Evolutionary conservation across 1,284 basidiomycete species (phyloP).

Genomic region (Mycosarcoma maydis): DNA sequence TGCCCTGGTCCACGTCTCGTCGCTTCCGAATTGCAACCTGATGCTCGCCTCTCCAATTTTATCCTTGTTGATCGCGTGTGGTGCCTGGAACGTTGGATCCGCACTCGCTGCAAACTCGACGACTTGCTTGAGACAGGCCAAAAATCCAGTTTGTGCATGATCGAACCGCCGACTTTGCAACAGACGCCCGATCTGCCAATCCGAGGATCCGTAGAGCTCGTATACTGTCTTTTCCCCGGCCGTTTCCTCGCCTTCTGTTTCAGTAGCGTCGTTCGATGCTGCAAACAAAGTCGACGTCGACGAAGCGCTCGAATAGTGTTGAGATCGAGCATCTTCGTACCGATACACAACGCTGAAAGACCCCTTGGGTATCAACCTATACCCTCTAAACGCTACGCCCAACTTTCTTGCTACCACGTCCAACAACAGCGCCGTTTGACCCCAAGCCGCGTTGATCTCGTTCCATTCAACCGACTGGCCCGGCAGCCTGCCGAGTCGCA

Average conservation of each 20-base stretch:
- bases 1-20: slow-evolving; percentile 94
- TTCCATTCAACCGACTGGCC: slow-evolving; percentile 83
- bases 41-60: slow-evolving; percentile 95
- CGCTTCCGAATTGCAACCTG: slow-evolving; percentile 85
- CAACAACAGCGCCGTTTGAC: slow-evolving; percentile 88
- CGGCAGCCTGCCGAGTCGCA: slow-evolving; percentile 86
- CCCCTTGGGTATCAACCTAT: slow-evolving; percentile 53
- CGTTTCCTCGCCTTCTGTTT: slow-evolving; percentile 1
- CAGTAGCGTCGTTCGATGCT: background rate
- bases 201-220: slow-evolving; percentile 54
- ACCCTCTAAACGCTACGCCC: slow-evolving; percentile 36
- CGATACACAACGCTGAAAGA: slow-evolving; percentile 49
- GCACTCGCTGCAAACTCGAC: slow-evolving; percentile 79
- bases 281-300: background rate
- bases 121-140: slow-evolving; percentile 91
- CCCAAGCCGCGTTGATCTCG: slow-evolving; percentile 99
- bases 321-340: slow-evolving; percentile 22
- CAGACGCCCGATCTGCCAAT: slow-evolving; percentile 83
- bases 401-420: slow-evolving; percentile 75
- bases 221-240: slow-evolving; percentile 46
- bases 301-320: slow-evolving; percentile 16
- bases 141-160: slow-evolving; percentile 91
- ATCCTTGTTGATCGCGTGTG: slow-evolving; percentile 90
- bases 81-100: slow-evolving; percentile 79
- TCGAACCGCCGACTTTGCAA: slow-evolving; percentile 95